phyloP scores from a whole-genome alignment of 495 filamentous ascomycete genomes.

The Margaritispora aquatica region DNA sequence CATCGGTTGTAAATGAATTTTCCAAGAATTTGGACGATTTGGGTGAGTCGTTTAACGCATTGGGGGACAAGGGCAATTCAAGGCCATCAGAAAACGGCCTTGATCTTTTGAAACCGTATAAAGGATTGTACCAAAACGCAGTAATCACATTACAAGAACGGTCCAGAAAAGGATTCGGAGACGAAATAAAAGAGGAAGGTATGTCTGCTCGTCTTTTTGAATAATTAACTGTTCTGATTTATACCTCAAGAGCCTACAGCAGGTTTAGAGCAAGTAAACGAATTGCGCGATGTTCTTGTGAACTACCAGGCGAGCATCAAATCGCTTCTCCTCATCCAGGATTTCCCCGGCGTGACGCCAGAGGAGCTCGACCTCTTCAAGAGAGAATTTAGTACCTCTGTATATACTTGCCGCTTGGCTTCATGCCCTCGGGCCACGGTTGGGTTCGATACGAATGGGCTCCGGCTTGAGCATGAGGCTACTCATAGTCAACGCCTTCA shows the following conservation, averaged over 20 bases:
- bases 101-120: background rate
- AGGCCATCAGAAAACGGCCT: background rate
- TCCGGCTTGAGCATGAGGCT: constrained; percentile 3
- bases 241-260: background rate
- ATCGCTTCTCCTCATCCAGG: constrained; percentile 5
- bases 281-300: constrained; percentile 1
- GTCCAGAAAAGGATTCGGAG: background rate
- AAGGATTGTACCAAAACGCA: background rate
- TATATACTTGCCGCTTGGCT: constrained; percentile 22
- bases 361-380: constrained; percentile 25
- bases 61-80: background rate
- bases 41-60: background rate
- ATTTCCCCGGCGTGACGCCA: constrained; percentile 8
- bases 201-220: background rate
- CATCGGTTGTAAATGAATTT: background rate
- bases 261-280: background rate
- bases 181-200: background rate
- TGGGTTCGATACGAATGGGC: constrained; percentile 5
- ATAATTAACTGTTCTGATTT: background rate
- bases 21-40: constrained; percentile 1
- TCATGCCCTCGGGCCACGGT: constrained; percentile 5
- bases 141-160: background rate
- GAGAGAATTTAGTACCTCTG: constrained; percentile 16
- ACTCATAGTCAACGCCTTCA: constrained; percentile 2
- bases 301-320: constrained; percentile 19